Evolutionary conservation across 192 early-diverging fungal genomes (phyloP).

Genomic region (Jimgerdemannia lactiflua): DNA sequence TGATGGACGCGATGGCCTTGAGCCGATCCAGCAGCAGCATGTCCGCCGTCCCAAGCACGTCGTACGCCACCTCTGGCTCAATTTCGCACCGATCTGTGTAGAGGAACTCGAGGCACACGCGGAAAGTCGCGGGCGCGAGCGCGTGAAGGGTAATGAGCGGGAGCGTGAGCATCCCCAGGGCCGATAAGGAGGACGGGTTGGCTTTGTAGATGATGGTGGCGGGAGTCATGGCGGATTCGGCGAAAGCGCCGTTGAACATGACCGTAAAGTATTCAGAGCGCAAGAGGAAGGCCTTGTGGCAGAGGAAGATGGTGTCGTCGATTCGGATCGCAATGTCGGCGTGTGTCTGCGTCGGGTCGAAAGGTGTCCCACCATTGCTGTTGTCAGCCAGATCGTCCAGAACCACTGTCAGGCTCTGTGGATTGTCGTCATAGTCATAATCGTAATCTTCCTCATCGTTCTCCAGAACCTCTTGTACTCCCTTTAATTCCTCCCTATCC

Average conservation of each 20-base stretch:
- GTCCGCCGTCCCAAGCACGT: slow-evolving; percentile 42
- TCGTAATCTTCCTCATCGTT: not conserved
- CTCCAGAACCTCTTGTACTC: slow-evolving; percentile 1
- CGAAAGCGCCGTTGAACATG: slow-evolving; percentile 35
- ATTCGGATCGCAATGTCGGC: slow-evolving; percentile 39
- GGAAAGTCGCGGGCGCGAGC: slow-evolving; percentile 16
- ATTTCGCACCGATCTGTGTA: slow-evolving; percentile 41
- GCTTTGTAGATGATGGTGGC: slow-evolving; percentile 9
- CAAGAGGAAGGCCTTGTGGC: slow-evolving; percentile 38
- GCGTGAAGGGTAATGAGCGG: slow-evolving; percentile 12
- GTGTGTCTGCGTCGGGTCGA: slow-evolving; percentile 1
- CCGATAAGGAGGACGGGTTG: not conserved
- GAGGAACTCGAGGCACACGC: slow-evolving; percentile 40
- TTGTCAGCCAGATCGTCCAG: not conserved
- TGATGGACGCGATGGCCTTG: slow-evolving; percentile 36
- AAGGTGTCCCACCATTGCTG: not conserved
- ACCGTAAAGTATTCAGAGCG: slow-evolving; percentile 44
- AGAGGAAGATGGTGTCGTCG: slow-evolving; percentile 28
- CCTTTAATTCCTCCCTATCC: not conserved
- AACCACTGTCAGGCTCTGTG: not conserved
- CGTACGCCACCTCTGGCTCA: slow-evolving; percentile 23
- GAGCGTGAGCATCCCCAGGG: not conserved
- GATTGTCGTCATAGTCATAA: slow-evolving; percentile 4
- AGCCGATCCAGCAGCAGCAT: slow-evolving; percentile 43
- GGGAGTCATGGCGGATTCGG: slow-evolving; percentile 18